Evolutionary conservation across 257 asterid species (phyloP), one percentile per base, ranked within the genome.

Genomic region (Gentiana macrophylla): DNA sequence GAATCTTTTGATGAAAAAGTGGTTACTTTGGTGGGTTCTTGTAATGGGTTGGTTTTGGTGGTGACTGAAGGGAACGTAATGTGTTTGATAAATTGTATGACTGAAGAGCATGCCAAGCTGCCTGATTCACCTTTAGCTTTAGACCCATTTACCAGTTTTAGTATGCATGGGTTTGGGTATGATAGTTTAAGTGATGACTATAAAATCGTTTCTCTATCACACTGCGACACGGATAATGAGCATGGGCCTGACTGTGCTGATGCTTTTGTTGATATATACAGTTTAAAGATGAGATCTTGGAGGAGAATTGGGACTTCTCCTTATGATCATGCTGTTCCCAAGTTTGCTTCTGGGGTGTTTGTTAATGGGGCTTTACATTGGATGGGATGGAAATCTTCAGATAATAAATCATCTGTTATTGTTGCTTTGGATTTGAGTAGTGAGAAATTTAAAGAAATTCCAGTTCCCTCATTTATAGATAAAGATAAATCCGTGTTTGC

Each of bases 361-460:
- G 57, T 77, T 9, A 63, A 68, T 58, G 84, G 84, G 2, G 68
- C 69, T 13, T 33, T 77, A 36, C 81, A 80, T 62, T 80, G 87
- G 84, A 53, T 77, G 69, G 84, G 80, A 52, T 11, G 62, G 52
- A 57, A 58, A 9, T 2, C 2, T 45, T 2, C 50, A 50, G 72
- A 63, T 0, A 54, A 50, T 46, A 24, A 24, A 24, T 15, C 33
- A 5, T 70, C 78, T 11, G 78, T 80, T 10, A 69, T 80, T 12
- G 72, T 70, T 32, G 79, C 76, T 51, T 77, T 77, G 36, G 57
- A 60, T 60, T 51, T 77, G 55, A 67, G 33, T 24, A n/a, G 24
- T 4, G 81, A 77, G 51, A 60, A 51, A 50, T 77, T 80, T 41
- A 57, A 53, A 48, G 70, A 74, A 57, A 59, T 80, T 3, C 76